Evolutionary conservation across 1,284 basidiomycete genomes (phyloP).

Genomic region (Pascua sp.): DNA sequence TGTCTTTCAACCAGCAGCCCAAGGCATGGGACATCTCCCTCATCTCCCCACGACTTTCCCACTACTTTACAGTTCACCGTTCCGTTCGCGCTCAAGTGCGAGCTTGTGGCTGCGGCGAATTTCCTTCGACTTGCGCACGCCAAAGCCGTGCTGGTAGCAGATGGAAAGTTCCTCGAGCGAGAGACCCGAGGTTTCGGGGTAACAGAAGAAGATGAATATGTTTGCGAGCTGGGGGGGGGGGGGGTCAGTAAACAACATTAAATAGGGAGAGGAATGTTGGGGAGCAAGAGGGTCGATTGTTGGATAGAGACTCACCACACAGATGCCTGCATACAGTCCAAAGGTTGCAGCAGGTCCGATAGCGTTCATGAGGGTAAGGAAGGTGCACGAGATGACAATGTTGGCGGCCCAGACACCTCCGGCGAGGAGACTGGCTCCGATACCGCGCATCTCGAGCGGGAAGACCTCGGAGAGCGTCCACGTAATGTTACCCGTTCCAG

Average conservation of each 20-base stretch:
- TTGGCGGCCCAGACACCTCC: constrained; percentile 54
- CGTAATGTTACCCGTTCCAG: constrained; percentile 70
- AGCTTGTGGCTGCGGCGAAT: constrained; percentile 35
- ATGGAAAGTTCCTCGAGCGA: constrained; percentile 48
- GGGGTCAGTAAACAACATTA: too few relatives aligned
- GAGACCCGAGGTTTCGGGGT: constrained; percentile 47
- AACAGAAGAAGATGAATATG: constrained; percentile 47
- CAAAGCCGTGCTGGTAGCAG: constrained; percentile 46
- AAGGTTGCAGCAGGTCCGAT: constrained; percentile 53
- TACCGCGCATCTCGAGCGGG: constrained; percentile 42
- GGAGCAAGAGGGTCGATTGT: too few relatives aligned
- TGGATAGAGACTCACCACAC: constrained; percentile 30
- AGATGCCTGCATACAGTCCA: constrained; percentile 47
- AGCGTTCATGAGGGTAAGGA: constrained; percentile 70
- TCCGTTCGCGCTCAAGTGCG: constrained; percentile 3
- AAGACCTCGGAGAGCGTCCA: constrained; percentile 43
- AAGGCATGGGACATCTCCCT: too few relatives aligned
- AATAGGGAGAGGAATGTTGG: too few relatives aligned
- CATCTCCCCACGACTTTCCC: too few relatives aligned
- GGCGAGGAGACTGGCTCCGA: constrained; percentile 40
- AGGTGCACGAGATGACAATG: constrained; percentile 70
- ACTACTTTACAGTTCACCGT: too few relatives aligned
- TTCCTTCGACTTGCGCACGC: constrained; percentile 43
- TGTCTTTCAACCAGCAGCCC: too few relatives aligned
- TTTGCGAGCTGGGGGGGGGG: too few relatives aligned